phyloP scores from a whole-genome alignment of 352 stramenopile genomes.

The Phytophthora cajani region DNA sequence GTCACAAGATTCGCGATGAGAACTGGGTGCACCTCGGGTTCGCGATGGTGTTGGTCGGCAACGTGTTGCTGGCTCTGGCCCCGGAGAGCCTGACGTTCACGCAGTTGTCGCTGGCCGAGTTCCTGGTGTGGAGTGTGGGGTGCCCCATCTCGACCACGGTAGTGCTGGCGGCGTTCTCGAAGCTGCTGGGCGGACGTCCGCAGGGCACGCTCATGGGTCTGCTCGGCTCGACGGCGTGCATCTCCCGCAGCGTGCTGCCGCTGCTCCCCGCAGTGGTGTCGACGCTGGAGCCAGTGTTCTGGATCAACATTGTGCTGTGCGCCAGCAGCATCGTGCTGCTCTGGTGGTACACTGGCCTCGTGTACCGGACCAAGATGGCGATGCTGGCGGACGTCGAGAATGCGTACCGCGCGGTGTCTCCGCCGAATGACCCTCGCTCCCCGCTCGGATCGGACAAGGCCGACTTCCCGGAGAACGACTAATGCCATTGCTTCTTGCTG shows the following conservation, averaged over 20 bases:
- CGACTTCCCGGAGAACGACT: constrained; percentile 29
- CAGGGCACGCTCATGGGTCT: constrained; percentile 80
- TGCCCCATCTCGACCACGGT: constrained; percentile 77
- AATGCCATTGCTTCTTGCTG: background rate
- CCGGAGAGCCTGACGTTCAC: constrained; percentile 50
- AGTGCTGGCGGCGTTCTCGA: constrained; percentile 73
- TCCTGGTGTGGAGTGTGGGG: constrained; percentile 83
- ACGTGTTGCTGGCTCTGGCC: constrained; percentile 54
- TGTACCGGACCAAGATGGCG: constrained; percentile 53
- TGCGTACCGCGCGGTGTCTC: constrained; percentile 28
- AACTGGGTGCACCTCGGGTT: constrained; percentile 76
- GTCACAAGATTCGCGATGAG: constrained; percentile 61
- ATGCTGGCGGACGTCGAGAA: constrained; percentile 52
- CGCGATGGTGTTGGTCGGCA: constrained; percentile 58
- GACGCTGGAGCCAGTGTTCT: constrained; percentile 70
- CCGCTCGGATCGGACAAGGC: constrained; percentile 48
- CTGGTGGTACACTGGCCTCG: constrained; percentile 66
- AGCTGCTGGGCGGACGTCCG: constrained; percentile 64
- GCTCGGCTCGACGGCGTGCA: constrained; percentile 64
- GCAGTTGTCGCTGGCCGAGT: constrained; percentile 53
- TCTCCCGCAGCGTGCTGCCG: constrained; percentile 75
- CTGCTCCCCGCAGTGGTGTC: constrained; percentile 63
- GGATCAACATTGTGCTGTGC: constrained; percentile 69
- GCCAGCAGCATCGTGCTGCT: constrained; percentile 58
- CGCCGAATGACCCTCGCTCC: constrained; percentile 41